phyloP scores from a whole-genome alignment of 352 stramenopile genomes.

The Sclerospora graminicola region DNA sequence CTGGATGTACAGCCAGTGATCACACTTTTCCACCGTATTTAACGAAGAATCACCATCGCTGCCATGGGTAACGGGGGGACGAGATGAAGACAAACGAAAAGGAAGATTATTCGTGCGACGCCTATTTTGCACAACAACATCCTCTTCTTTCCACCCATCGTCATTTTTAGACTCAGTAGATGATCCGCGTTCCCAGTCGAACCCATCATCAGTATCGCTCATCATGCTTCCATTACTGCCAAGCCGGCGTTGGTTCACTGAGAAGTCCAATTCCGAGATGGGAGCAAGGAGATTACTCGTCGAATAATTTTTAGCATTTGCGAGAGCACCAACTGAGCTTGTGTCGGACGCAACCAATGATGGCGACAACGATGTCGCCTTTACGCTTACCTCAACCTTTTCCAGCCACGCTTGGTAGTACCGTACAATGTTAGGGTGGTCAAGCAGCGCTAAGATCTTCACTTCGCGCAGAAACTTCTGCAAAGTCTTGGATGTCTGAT shows the following conservation, averaged over 20 bases:
- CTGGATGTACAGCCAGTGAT: slow-evolving; percentile 89
- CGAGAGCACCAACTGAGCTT: slow-evolving; percentile 19
- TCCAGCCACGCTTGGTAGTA: slow-evolving; percentile 90
- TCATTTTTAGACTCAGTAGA: slow-evolving; percentile 29
- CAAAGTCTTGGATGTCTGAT: slow-evolving; percentile 85
- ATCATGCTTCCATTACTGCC: slow-evolving; percentile 31
- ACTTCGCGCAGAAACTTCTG: slow-evolving; percentile 91
- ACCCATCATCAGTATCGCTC: slow-evolving; percentile 41
- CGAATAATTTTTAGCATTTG: slow-evolving; percentile 43
- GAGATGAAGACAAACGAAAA: slow-evolving; percentile 6
- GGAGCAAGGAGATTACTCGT: slow-evolving; percentile 63
- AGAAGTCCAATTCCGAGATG: slow-evolving; percentile 60
- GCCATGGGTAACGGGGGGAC: slow-evolving; percentile 6
- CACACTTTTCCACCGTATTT: slow-evolving; percentile 45
- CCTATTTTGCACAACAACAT: slow-evolving; percentile 38
- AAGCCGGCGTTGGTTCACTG: slow-evolving; percentile 31
- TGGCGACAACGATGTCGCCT: slow-evolving; percentile 2
- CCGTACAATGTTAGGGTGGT: slow-evolving; percentile 90
- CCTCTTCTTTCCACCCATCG: slow-evolving; percentile 52
- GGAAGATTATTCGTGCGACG: slow-evolving; percentile 5
- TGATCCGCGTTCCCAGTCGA: slow-evolving; percentile 67
- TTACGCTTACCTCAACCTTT: slow-evolving; percentile 56
- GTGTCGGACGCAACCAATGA: slow-evolving; percentile 22
- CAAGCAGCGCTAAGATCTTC: slow-evolving; percentile 85
- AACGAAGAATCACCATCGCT: slow-evolving; percentile 38